Evolutionary conservation across 257 asterid genomes (phyloP).

Genomic region (Penstemon eatonii): DNA sequence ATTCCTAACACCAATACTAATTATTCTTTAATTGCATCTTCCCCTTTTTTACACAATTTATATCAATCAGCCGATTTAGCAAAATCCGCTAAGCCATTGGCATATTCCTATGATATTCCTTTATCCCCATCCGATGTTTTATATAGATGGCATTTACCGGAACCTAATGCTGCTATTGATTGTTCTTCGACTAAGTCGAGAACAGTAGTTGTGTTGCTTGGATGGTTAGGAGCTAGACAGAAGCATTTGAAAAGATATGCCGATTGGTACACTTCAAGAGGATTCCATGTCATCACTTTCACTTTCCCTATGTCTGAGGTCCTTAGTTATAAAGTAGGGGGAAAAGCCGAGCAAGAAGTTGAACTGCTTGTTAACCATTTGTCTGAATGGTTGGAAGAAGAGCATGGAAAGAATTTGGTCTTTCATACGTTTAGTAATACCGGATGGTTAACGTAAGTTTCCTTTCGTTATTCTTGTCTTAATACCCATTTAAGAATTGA

Average conservation of each 20-base stretch:
- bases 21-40: conserved; percentile 42
- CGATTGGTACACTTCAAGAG: conserved; percentile 85
- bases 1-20: conserved; percentile 35
- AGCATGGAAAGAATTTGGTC: conserved; percentile 73
- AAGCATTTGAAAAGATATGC: conserved; percentile 85
- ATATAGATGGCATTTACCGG: conserved; percentile 90
- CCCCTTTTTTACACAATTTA: conserved; percentile 44
- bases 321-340: conserved; percentile 79
- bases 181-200: conserved; percentile 58
- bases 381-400: conserved; percentile 93
- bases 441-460: conserved; percentile 87
- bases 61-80: conserved; percentile 60
- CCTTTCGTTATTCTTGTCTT: not conserved
- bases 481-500: not conserved
- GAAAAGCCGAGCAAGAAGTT: conserved; percentile 84
- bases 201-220: conserved; percentile 90
- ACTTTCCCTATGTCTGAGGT: conserved; percentile 90
- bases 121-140: conserved; percentile 53
- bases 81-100: conserved; percentile 59
- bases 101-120: conserved; percentile 35
- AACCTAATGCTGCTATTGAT: conserved; percentile 48
- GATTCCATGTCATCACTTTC: conserved; percentile 85
- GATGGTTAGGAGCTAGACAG: conserved; percentile 96
- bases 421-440: conserved; percentile 95
- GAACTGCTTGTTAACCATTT: conserved; percentile 77